Evolutionary conservation across 306 rosid genomes (phyloP).

Genomic region (Cercis canadensis): DNA sequence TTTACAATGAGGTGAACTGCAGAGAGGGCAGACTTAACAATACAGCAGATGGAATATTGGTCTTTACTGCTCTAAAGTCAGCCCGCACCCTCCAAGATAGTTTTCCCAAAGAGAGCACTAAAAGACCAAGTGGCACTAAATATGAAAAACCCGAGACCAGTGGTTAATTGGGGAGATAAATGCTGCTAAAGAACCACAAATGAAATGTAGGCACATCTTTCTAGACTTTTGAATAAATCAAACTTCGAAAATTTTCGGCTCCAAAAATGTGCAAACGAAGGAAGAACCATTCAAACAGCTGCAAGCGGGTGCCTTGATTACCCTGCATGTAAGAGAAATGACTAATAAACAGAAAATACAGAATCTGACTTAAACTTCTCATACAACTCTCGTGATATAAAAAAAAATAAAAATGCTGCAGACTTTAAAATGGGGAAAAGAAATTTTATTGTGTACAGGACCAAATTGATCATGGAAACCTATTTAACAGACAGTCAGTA

Average conservation of each 20-base stretch:
- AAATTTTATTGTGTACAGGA: no score
- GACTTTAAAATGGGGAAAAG: background rate
- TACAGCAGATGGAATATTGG: background rate
- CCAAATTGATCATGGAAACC: no score
- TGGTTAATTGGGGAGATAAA: slow-evolving; percentile 7
- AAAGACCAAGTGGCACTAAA: slow-evolving; percentile 1
- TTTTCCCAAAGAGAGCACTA: slow-evolving; percentile 11
- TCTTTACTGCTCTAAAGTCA: slow-evolving; percentile 23
- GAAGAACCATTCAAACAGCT: slow-evolving; percentile 33
- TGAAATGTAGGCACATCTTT: slow-evolving; percentile 3
- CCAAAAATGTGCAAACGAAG: slow-evolving; percentile 24
- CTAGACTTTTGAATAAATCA: background rate
- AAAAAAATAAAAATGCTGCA: background rate
- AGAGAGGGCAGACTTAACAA: slow-evolving; percentile 8
- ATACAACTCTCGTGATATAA: background rate
- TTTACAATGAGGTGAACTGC: slow-evolving; percentile 41
- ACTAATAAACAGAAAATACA: background rate
- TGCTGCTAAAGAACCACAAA: background rate
- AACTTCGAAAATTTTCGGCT: background rate
- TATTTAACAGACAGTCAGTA: no score
- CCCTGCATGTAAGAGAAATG: slow-evolving; percentile 15
- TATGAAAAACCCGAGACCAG: slow-evolving; percentile 24
- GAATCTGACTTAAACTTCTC: background rate
- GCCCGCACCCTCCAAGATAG: slow-evolving; percentile 17
- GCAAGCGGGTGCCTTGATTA: slow-evolving; percentile 31